Conservation (phyloP, 2,329 filamentous ascomycete species). For the Calonectria hongkongensis region DNA sequence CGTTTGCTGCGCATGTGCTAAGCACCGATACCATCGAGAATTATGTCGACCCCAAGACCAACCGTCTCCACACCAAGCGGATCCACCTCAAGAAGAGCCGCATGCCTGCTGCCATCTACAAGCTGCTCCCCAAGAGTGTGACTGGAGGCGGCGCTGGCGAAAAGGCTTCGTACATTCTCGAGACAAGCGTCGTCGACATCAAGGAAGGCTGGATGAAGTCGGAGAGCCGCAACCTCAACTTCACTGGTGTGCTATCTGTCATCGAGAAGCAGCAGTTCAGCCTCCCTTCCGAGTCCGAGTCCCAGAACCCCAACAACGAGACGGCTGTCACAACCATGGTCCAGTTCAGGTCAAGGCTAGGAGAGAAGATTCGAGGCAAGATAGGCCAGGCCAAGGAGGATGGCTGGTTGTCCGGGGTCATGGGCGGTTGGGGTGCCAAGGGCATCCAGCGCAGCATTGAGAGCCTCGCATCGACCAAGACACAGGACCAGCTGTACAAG, state of each 20-base stretch:
- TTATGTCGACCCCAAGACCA: slow-evolving; percentile 82
- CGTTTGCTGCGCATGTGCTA: slow-evolving; percentile 87
- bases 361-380: slow-evolving; percentile 78
- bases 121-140: slow-evolving; percentile 82
- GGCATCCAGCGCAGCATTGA: slow-evolving; percentile 89
- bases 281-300: slow-evolving; percentile 57
- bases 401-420: slow-evolving; percentile 72
- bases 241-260: slow-evolving; percentile 86
- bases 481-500: slow-evolving; percentile 85
- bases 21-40: slow-evolving; percentile 89
- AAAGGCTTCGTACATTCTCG: slow-evolving; percentile 87
- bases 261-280: slow-evolving; percentile 84
- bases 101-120: slow-evolving; percentile 83
- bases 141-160: slow-evolving; percentile 79
- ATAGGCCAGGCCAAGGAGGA: slow-evolving; percentile 68
- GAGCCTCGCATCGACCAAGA: slow-evolving; percentile 84
- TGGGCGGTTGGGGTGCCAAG: slow-evolving; percentile 78
- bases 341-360: slow-evolving; percentile 82
- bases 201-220: slow-evolving; percentile 89
- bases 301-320: slow-evolving; percentile 56
- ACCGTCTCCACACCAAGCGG: slow-evolving; percentile 85
- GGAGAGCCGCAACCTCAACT: slow-evolving; percentile 88
- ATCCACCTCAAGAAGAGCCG: slow-evolving; percentile 89
- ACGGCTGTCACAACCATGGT: slow-evolving; percentile 85
- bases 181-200: slow-evolving; percentile 86